Percentiles rank a stretch among this genome's conserved stretches.
Conservation (phyloP, 768 basidiomycete genomes). For the Porphyrellus cyaneotinctus region DNA sequence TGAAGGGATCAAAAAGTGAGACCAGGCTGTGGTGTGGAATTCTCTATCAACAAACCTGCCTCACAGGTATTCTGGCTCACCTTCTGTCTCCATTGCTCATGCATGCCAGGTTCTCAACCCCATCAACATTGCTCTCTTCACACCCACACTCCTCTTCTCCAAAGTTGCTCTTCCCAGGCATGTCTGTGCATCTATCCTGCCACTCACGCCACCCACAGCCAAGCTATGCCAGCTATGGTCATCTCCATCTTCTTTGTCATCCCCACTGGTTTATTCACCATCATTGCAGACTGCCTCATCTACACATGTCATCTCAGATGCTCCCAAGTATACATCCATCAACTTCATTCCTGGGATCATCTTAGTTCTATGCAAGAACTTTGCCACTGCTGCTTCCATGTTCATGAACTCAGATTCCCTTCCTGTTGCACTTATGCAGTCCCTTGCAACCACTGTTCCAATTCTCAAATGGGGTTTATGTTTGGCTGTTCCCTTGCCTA, state of each 20-base stretch:
- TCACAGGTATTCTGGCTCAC: too few species aligned
- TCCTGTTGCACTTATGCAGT: conserved; percentile 92
- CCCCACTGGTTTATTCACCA: conserved; percentile 68
- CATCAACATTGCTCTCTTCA: conserved; percentile 87
- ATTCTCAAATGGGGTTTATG: conserved; percentile 85
- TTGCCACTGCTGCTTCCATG: conserved; percentile 78
- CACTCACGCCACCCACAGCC: conserved; percentile 38
- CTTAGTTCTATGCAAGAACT: conserved; percentile 44
- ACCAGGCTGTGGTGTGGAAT: conserved; percentile 94
- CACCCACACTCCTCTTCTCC: conserved; percentile 82
- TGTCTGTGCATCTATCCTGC: conserved; percentile 10
- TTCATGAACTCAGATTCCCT: conserved; percentile 96
- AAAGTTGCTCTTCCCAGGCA: conserved; percentile 92
- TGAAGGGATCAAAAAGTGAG: conserved; percentile 50
- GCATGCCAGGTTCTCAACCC: conserved; percentile 66
- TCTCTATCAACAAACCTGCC: too few species aligned
- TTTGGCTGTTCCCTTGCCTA: conserved; percentile 88
- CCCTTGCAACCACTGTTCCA: conserved; percentile 77
- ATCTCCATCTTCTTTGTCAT: conserved; percentile 83
- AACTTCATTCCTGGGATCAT: background rate
- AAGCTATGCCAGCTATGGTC: conserved; percentile 79
- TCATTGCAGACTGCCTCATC: conserved; percentile 60
- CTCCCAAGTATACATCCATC: conserved; percentile 77
- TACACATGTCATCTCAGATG: conserved; percentile 60
- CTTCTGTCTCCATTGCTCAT: too few species aligned